Conservation (phyloP, 768 basidiomycete genomes). For the Rhodosporidiobolus odoratus region DNA sequence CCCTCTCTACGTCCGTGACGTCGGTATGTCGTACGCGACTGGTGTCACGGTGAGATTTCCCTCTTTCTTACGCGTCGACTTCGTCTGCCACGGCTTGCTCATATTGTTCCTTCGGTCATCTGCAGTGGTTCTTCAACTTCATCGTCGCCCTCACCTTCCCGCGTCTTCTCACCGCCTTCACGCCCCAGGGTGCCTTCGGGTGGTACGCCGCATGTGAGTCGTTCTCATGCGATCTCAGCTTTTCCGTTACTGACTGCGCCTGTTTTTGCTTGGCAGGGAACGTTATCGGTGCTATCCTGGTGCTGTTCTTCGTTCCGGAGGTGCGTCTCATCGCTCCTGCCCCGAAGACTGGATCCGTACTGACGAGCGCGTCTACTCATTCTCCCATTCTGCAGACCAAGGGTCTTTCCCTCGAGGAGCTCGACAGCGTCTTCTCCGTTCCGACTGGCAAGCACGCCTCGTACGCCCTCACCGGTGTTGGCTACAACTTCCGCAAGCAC, state of each 20-base stretch:
- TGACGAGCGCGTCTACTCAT: too few species aligned
- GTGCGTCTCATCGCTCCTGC: too few species aligned
- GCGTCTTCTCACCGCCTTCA: constrained; percentile 34
- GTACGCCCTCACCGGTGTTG: constrained; percentile 10
- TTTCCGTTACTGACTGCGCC: too few species aligned
- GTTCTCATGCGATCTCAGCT: too few species aligned
- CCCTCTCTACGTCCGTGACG: constrained; percentile 41
- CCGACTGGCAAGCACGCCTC: constrained; percentile 34
- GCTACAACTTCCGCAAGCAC: constrained; percentile 30
- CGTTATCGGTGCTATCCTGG: constrained; percentile 37
- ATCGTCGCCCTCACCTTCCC: constrained; percentile 39
- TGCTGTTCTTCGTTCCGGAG: constrained; percentile 45
- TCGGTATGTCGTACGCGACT: constrained; percentile 40
- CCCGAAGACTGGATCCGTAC: too few species aligned
- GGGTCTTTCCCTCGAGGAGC: constrained; percentile 44
- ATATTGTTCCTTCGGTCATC: too few species aligned
- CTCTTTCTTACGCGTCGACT: background rate
- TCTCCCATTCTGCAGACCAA: too few species aligned
- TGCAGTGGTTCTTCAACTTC: too few species aligned
- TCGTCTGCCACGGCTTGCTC: too few species aligned
- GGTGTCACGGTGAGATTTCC: background rate
- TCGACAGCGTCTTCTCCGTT: constrained; percentile 43
- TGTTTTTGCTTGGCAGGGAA: constrained; percentile 39
- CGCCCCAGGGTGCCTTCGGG: constrained; percentile 24
- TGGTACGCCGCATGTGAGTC: background rate